Conservation (phyloP, 768 basidiomycete genomes). For the Naematelia encephala region DNA sequence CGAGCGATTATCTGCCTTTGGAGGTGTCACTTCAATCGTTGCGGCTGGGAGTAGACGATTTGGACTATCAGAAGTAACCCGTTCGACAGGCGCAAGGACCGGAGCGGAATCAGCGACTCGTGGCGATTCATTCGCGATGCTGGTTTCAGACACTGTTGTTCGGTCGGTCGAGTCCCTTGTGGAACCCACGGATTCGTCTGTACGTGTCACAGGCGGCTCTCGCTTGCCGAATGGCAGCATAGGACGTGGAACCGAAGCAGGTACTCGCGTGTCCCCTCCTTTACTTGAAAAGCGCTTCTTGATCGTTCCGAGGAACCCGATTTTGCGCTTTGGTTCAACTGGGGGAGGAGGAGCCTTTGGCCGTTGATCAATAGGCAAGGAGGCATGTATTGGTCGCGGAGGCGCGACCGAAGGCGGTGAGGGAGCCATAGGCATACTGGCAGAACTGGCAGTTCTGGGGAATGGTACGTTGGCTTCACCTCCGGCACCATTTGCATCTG, state of each 20-base stretch:
- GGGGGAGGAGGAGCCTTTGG: background rate
- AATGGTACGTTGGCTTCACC: background rate
- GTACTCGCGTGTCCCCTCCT: background rate
- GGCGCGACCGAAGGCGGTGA: background rate
- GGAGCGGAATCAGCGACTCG: background rate
- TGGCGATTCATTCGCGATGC: background rate
- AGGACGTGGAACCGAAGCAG: background rate
- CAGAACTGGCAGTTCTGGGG: background rate
- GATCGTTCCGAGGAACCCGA: conserved; percentile 12
- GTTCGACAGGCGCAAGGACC: background rate
- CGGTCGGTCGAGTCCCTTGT: background rate
- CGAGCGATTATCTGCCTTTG: background rate
- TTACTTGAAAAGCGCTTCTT: conserved; percentile 14
- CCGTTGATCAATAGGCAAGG: background rate
- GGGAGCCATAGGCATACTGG: background rate
- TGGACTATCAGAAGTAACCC: background rate
- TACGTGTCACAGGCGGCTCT: background rate
- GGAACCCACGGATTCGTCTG: background rate
- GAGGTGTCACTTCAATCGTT: background rate
- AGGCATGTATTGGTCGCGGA: background rate
- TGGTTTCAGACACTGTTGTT: background rate
- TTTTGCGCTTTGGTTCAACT: conserved; percentile 7
- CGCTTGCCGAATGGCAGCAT: background rate
- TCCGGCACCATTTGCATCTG: background rate
- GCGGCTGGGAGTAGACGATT: background rate